Base-by-base conservation (phyloP, 148 eudicot species). In the Tetragonia tetragonoides region DNA sequence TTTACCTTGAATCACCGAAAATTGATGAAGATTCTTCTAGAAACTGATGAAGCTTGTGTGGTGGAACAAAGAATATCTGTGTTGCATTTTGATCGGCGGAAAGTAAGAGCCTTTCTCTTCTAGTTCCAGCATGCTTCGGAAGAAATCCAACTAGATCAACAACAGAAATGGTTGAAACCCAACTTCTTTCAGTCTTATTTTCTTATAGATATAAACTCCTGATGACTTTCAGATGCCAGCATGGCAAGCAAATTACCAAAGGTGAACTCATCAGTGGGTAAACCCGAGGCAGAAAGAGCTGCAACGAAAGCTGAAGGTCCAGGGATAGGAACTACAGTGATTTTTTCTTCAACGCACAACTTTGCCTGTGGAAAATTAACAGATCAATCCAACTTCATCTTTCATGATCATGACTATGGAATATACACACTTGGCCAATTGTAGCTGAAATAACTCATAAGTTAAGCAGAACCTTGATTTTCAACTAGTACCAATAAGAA, bases 41-140 rank as follows among this genome's bases (percentile, higher is more conserved):
- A 80, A 91, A 95, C 77, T 87, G 91, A 75, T 42, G 79, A 56
- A 95, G 92, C 88, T 93, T 93, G 83, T 95, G 97, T 15, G 97
- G 99, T 76, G 97, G 97, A 74, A 95, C 97, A 85, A 86, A 95
- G 86, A 95, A 93, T 78, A 95, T 89, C 83, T 95, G 99, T 16
- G 97, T 93, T 63, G 88, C 86, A 84, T 88, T 74, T 81, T 89
- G 89, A 72, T 85, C 88, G 49, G 94, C 87, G 68, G 92, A 86
- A 65, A 87, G 75, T 61, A 81, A 75, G 75, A 95, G 88, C 86
- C 89, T 93, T 78, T 93, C 93, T 80, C 85, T 89, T 79, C 99
- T 90, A 75, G 90, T 85, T 62, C 89, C 80, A 68, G 90, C 87
- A 75, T 90, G 91, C 82, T 89, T 93, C 40, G 97, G 91, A 78